Conservation (phyloP, 768 basidiomycete genomes). For the Hericium rajendrae region DNA sequence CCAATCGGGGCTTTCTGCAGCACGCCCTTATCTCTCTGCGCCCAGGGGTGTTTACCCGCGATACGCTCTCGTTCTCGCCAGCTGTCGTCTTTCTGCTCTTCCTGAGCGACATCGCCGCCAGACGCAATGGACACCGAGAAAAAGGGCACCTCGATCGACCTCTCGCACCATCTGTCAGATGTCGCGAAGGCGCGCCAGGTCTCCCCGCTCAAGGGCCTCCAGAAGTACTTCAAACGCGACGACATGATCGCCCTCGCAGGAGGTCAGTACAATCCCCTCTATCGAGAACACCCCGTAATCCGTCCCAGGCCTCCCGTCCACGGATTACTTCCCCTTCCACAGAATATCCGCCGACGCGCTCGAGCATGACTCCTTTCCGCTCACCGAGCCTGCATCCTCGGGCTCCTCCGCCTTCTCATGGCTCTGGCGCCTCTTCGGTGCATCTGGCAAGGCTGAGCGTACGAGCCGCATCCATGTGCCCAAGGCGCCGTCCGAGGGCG, state of each 20-base stretch:
- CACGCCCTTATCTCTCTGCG: no score
- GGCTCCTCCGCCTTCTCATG: constrained; percentile 35
- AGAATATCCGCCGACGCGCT: constrained; percentile 47
- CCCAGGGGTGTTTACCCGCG: no score
- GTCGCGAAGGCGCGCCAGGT: constrained; percentile 36
- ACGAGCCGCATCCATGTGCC: constrained; percentile 44
- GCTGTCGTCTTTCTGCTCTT: no score
- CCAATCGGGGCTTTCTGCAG: no score
- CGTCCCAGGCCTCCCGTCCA: constrained; percentile 47
- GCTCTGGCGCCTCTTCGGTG: constrained; percentile 48
- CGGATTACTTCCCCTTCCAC: constrained; percentile 64
- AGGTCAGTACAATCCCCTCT: constrained; percentile 28
- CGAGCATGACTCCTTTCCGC: constrained; percentile 38
- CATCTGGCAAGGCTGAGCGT: constrained; percentile 47
- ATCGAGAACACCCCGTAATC: background rate
- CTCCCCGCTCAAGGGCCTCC: constrained; percentile 59
- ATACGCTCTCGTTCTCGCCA: no score
- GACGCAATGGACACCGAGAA: constrained; percentile 23
- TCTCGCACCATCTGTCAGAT: constrained; percentile 64
- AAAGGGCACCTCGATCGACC: constrained; percentile 43
- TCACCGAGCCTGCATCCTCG: constrained; percentile 18
- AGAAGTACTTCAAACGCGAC: constrained; percentile 46
- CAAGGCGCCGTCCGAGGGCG: constrained; percentile 41
- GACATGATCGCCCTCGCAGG: constrained; percentile 59
- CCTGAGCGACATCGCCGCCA: no score